A percentile compares a stretch with the other conserved stretches of the same genome.
phyloP scores from a whole-genome alignment of 768 basidiomycete genomes.

The Rhodotorula taiwanensis region DNA sequence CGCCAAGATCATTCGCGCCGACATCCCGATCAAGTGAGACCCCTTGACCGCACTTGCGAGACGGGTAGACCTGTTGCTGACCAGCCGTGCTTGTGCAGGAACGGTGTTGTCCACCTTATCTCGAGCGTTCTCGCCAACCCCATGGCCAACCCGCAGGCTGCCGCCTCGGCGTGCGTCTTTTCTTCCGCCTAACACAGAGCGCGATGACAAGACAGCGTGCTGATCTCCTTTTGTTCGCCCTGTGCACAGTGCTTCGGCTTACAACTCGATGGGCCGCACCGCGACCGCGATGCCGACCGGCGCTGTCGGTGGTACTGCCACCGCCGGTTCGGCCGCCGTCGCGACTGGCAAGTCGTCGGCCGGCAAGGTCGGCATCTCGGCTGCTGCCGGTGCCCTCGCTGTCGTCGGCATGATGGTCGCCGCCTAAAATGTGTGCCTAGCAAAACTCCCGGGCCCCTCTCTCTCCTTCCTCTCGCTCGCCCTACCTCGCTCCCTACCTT shows the following conservation, averaged over 20 bases:
- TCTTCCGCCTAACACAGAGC: constrained; percentile 5
- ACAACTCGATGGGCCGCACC: not conserved
- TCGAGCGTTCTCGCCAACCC: constrained; percentile 46
- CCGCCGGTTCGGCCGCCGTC: not conserved
- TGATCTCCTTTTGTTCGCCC: too few species aligned
- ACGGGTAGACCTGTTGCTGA: too few species aligned
- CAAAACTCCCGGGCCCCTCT: not conserved
- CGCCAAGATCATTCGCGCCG: constrained; percentile 43
- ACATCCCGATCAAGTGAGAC: constrained; percentile 27
- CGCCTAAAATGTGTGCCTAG: not conserved
- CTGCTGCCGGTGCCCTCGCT: too few species aligned
- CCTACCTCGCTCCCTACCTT: too few species aligned
- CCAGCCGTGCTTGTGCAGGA: not conserved
- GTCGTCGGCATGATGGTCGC: not conserved
- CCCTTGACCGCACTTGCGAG: too few species aligned
- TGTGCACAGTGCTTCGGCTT: constrained; percentile 2
- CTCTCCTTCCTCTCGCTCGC: too few species aligned
- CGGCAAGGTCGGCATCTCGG: not conserved
- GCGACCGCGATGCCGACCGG: constrained; percentile 4
- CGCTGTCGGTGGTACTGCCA: not conserved
- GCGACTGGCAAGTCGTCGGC: not conserved
- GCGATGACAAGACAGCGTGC: too few species aligned
- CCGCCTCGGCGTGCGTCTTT: constrained; percentile 40
- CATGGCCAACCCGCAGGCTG: constrained; percentile 42
- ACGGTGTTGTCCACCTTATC: constrained; percentile 41